Conservation (phyloP, 2,329 filamentous ascomycete species). For the Pseudophaeomoniella oleicola region DNA sequence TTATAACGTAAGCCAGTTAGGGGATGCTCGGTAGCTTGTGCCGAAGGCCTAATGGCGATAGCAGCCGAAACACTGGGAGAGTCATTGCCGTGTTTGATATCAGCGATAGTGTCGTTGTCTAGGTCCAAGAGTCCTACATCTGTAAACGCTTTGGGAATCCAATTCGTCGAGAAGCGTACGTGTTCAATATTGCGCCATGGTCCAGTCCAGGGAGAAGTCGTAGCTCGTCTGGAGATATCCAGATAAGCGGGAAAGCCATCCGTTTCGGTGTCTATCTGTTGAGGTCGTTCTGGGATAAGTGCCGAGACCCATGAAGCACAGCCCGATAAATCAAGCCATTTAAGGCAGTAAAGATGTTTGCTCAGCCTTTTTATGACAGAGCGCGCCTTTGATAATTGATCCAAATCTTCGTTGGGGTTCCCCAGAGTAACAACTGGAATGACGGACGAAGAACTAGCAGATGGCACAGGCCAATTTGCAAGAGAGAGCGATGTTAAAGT, state of each 20-base stretch:
- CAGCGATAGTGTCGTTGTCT: neutral
- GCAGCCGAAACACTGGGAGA: slow-evolving; percentile 3
- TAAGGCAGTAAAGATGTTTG: slow-evolving; percentile 39
- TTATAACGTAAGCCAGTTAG: too few species aligned
- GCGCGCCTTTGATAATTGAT: slow-evolving; percentile 41
- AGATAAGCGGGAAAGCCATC: neutral
- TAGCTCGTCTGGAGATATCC: neutral
- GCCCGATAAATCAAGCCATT: slow-evolving; percentile 48
- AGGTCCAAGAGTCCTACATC: slow-evolving; percentile 1
- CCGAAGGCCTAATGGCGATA: neutral
- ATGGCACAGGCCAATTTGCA: slow-evolving; percentile 46
- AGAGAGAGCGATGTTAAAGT: slow-evolving; percentile 48
- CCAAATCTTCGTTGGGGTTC: slow-evolving; percentile 35
- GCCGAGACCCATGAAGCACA: slow-evolving; percentile 41
- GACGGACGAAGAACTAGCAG: slow-evolving; percentile 16
- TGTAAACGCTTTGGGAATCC: slow-evolving; percentile 15
- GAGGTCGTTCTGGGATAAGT: slow-evolving; percentile 16
- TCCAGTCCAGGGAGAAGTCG: slow-evolving; percentile 21
- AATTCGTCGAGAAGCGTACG: slow-evolving; percentile 26
- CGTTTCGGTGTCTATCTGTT: neutral
- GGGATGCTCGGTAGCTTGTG: too few species aligned
- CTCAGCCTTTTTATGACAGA: slow-evolving; percentile 42
- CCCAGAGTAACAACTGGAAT: slow-evolving; percentile 15
- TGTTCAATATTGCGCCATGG: slow-evolving; percentile 29
- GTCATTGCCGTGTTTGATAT: slow-evolving; percentile 2